phyloP scores from a whole-genome alignment of 306 rosid species.

The Datisca glomerata region DNA sequence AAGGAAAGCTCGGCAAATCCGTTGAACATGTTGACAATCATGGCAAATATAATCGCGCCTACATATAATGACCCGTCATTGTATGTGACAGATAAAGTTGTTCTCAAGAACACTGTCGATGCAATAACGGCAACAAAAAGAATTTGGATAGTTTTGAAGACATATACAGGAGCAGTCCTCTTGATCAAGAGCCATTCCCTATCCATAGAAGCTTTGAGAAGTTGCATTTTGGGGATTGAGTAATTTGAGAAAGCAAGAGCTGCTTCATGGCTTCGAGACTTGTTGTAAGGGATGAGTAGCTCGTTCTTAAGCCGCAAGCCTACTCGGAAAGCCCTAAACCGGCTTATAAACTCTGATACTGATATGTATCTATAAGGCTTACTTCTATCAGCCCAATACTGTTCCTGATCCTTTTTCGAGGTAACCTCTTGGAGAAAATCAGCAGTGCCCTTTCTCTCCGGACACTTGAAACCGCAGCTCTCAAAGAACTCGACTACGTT shows the following conservation, averaged over 20 bases:
- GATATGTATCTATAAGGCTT: constrained; percentile 32
- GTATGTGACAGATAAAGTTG: constrained; percentile 27
- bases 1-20: constrained; percentile 58
- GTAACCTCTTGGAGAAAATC: constrained; percentile 92
- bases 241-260: constrained; percentile 49
- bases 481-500: constrained; percentile 44
- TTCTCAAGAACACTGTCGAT: constrained; percentile 53
- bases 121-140: constrained; percentile 23
- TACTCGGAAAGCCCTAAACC: constrained; percentile 47
- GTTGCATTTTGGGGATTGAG: constrained; percentile 29
- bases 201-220: constrained; percentile 51
- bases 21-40: constrained; percentile 59
- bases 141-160: constrained; percentile 49
- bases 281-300: constrained; percentile 41
- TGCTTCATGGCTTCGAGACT: constrained; percentile 37
- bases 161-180: constrained; percentile 55
- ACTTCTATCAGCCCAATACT: constrained; percentile 56
- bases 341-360: constrained; percentile 43
- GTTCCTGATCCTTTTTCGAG: constrained; percentile 79
- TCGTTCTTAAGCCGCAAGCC: constrained; percentile 36
- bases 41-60: constrained; percentile 45
- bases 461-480: constrained; percentile 61
- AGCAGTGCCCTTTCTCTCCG: constrained; percentile 77
- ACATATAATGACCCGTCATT: constrained; percentile 43
- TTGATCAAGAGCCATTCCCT: constrained; percentile 60